Conservation (phyloP, 352 stramenopile species). For the Phytopythium montanum region DNA sequence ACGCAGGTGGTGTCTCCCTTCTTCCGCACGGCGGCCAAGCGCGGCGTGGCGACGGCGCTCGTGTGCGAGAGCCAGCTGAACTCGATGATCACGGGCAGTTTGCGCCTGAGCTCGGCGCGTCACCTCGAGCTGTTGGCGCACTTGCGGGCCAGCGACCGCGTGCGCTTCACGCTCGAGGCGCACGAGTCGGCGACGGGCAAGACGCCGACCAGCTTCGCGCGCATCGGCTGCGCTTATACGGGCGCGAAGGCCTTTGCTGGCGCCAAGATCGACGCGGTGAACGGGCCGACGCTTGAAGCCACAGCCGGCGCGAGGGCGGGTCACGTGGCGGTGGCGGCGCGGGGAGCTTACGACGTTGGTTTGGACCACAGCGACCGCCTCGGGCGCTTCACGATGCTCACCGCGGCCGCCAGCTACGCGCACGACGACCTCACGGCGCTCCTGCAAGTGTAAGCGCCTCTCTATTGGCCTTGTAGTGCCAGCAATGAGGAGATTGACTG, state of each 20-base stretch:
- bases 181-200: slow-evolving; percentile 72
- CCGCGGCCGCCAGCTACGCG: slow-evolving; percentile 52
- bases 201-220: slow-evolving; percentile 59
- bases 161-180: slow-evolving; percentile 73
- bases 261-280: slow-evolving; percentile 74
- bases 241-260: slow-evolving; percentile 41
- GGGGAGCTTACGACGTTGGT: slow-evolving; percentile 76
- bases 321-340: slow-evolving; percentile 35
- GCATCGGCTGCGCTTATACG: slow-evolving; percentile 67
- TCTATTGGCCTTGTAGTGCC: background rate
- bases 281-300: slow-evolving; percentile 67
- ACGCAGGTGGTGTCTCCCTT: slow-evolving; percentile 64
- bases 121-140: slow-evolving; percentile 65
- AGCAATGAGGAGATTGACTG: background rate
- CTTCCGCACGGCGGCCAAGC: slow-evolving; percentile 64
- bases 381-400: slow-evolving; percentile 58
- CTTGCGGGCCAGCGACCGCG: slow-evolving; percentile 40
- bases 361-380: slow-evolving; percentile 74
- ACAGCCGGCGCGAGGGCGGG: slow-evolving; percentile 47
- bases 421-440: slow-evolving; percentile 62
- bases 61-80: slow-evolving; percentile 67
- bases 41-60: slow-evolving; percentile 56
- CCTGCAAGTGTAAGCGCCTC: slow-evolving; percentile 60
- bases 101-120: slow-evolving; percentile 67
- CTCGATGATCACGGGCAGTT: slow-evolving; percentile 54